Percentiles rank a stretch among this genome's conserved stretches.
Evolutionary conservation across 108 stramenopile genomes (phyloP).

Genomic region (Conticribra weissflogii): DNA sequence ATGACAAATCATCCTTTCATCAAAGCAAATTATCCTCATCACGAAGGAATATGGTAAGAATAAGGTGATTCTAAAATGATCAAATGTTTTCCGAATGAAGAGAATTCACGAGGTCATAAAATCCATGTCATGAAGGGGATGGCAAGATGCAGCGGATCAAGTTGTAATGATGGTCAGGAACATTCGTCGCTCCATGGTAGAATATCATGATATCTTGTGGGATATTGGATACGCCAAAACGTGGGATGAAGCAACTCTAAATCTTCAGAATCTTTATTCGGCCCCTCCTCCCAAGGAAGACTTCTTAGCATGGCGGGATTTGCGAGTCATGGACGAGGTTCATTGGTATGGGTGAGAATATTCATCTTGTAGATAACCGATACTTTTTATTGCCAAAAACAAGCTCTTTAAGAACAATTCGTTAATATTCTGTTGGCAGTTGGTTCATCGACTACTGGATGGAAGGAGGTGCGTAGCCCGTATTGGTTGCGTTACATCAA

Average conservation of each 20-base stretch:
- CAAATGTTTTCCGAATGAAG: background rate
- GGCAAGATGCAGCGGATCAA: slow-evolving; percentile 35
- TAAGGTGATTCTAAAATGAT: background rate
- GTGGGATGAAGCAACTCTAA: slow-evolving; percentile 28
- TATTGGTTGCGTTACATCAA: background rate
- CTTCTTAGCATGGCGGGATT: slow-evolving; percentile 36
- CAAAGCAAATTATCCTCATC: slow-evolving; percentile 55
- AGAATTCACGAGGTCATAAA: background rate
- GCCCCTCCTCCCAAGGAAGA: slow-evolving; percentile 16
- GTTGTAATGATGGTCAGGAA: slow-evolving; percentile 8
- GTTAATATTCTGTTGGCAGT: too few relatives aligned
- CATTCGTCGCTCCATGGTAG: slow-evolving; percentile 2
- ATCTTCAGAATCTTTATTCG: slow-evolving; percentile 27
- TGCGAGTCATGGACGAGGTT: slow-evolving; percentile 31
- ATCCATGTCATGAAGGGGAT: slow-evolving; percentile 16
- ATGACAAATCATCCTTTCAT: slow-evolving; percentile 50
- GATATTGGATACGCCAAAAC: slow-evolving; percentile 36
- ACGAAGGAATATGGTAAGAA: slow-evolving; percentile 45
- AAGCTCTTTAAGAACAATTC: too few relatives aligned
- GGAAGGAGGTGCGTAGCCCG: slow-evolving; percentile 18
- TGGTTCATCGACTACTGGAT: slow-evolving; percentile 53
- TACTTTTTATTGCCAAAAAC: too few relatives aligned
- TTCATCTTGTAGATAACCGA: too few relatives aligned
- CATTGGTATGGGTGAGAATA: slow-evolving; percentile 38
- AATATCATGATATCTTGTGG: slow-evolving; percentile 45